Percentiles rank a stretch among this genome's conserved stretches.
Evolutionary conservation across 352 stramenopile species (phyloP).

Genomic region (Phytophthora cryptogea): DNA sequence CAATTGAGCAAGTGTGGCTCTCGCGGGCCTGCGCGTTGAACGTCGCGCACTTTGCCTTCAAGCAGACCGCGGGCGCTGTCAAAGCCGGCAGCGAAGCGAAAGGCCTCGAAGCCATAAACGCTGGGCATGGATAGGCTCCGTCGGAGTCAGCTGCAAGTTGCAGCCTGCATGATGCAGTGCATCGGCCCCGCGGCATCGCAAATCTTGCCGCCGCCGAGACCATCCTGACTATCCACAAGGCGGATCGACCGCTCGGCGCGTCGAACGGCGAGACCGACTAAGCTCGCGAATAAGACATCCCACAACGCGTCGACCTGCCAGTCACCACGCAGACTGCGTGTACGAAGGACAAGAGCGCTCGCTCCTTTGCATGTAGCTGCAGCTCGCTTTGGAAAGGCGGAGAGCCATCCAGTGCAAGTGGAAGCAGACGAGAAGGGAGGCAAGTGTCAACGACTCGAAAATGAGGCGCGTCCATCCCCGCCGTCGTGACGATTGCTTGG

Average conservation of each 20-base stretch:
- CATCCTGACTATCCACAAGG: slow-evolving; percentile 33
- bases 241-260: neutral
- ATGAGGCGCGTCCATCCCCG: slow-evolving; percentile 14
- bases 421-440: slow-evolving; percentile 2
- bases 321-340: neutral
- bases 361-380: neutral
- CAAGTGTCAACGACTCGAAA: slow-evolving; percentile 27
- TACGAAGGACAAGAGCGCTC: neutral
- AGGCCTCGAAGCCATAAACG: slow-evolving; percentile 36
- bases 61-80: slow-evolving; percentile 2
- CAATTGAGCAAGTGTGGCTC: slow-evolving; percentile 27
- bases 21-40: slow-evolving; percentile 17
- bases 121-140: slow-evolving; percentile 33
- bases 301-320: neutral
- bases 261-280: slow-evolving; percentile 9
- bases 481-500: slow-evolving; percentile 26
- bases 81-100: slow-evolving; percentile 12
- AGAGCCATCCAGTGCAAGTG: slow-evolving; percentile 15
- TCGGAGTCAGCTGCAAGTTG: slow-evolving; percentile 33
- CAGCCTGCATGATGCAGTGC: too few relatives aligned
- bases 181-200: slow-evolving; percentile 31
- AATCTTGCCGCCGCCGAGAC: slow-evolving; percentile 12
- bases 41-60: slow-evolving; percentile 29
- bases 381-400: slow-evolving; percentile 16
- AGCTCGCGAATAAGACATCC: slow-evolving; percentile 9